Conservation (phyloP, 1,284 basidiomycete genomes). For the Amylostereum areolatum region DNA sequence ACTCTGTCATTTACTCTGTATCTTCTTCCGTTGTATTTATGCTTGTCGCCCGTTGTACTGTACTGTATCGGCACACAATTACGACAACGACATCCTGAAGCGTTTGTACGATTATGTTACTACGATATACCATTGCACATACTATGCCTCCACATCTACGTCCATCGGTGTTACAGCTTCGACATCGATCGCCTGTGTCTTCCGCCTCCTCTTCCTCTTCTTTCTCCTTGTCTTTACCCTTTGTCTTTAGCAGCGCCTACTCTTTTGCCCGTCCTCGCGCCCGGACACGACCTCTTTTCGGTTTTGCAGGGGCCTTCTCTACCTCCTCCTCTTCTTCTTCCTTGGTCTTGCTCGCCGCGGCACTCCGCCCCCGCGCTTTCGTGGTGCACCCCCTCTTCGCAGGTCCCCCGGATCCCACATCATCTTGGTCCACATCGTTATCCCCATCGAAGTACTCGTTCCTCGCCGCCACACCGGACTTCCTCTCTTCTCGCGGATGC, state of each 20-base stretch:
- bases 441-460: constrained; percentile 76
- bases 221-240: constrained; percentile 1
- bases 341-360: constrained; percentile 5
- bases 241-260: not conserved
- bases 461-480: constrained; percentile 39
- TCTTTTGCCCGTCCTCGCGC: not conserved
- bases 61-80: no score
- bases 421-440: constrained; percentile 50
- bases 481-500: constrained; percentile 74
- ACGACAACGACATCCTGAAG: no score
- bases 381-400: not conserved
- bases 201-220: constrained; percentile 1
- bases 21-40: no score
- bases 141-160: constrained; percentile 12
- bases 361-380: constrained; percentile 3
- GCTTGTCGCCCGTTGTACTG: no score
- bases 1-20: no score
- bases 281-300: not conserved
- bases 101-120: no score
- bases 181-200: not conserved
- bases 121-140: no score
- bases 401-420: no score
- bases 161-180: constrained; percentile 9
- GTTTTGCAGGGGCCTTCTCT: not conserved
- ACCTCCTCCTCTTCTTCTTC: constrained; percentile 5